Percentiles rank a stretch among this genome's conserved stretches.
phyloP scores from a whole-genome alignment of 768 basidiomycete genomes.

The Boletales sp. region DNA sequence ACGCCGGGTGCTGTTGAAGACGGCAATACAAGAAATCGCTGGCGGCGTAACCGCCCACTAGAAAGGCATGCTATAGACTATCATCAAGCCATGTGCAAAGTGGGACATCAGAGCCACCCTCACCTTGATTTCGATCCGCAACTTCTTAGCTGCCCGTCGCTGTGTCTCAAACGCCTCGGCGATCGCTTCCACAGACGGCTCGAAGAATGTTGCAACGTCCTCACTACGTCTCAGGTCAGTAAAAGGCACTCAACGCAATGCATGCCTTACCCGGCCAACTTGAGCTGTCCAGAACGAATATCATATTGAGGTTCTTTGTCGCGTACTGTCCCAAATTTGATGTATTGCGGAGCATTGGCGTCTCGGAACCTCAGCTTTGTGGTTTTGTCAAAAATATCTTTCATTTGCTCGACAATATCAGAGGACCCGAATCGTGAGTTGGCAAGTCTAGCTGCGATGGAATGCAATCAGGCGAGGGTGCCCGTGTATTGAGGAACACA shows the following conservation, averaged over 20 bases:
- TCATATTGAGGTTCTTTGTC: constrained; percentile 32
- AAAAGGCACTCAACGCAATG: background rate
- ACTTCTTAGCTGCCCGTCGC: constrained; percentile 10
- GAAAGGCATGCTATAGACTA: constrained; percentile 33
- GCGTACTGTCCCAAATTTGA: constrained; percentile 36
- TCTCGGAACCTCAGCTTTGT: constrained; percentile 40
- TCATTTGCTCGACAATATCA: constrained; percentile 32
- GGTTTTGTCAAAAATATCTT: constrained; percentile 32
- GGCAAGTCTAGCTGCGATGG: constrained; percentile 23
- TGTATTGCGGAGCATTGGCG: constrained; percentile 31
- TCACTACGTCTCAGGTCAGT: constrained; percentile 15
- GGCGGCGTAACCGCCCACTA: constrained; percentile 51
- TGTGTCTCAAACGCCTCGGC: constrained; percentile 32
- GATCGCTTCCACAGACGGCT: constrained; percentile 37
- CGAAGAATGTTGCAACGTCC: constrained; percentile 39
- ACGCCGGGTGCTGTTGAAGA: constrained; percentile 36
- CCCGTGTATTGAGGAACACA: background rate
- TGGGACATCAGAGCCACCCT: background rate
- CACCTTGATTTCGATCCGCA: constrained; percentile 26
- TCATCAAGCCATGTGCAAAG: background rate
- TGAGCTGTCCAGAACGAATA: constrained; percentile 37
- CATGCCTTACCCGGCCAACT: constrained; percentile 32
- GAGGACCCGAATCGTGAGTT: constrained; percentile 26
- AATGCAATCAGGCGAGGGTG: background rate
- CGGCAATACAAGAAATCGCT: constrained; percentile 42